Conservation (phyloP, 768 basidiomycete species). For the Termitomyces sp. region DNA sequence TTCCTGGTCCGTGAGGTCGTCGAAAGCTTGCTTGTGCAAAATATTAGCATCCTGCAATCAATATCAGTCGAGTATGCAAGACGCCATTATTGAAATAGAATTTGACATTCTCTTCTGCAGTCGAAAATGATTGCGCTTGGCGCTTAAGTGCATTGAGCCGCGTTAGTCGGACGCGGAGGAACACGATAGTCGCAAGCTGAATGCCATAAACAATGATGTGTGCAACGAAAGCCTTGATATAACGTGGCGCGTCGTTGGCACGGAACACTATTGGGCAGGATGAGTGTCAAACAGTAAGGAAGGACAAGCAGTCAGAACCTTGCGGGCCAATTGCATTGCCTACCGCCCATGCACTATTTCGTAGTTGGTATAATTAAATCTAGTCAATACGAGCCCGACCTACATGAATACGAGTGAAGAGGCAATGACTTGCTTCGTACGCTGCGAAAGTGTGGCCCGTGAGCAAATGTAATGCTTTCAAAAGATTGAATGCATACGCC, state of each 20-base stretch:
- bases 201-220: conserved; percentile 44
- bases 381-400: conserved; percentile 2
- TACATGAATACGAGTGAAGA: conserved; percentile 44
- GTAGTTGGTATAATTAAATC: neutral
- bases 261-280: conserved; percentile 31
- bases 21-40: conserved; percentile 37
- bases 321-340: conserved; percentile 46
- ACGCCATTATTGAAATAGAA: neutral
- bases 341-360: conserved; percentile 38
- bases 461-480: neutral
- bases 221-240: conserved; percentile 39
- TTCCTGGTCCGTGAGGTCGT: conserved; percentile 43
- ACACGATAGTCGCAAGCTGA: conserved; percentile 30
- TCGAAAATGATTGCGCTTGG: conserved; percentile 20
- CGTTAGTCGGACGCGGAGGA: conserved; percentile 37
- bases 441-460: conserved; percentile 13
- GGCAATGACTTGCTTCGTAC: conserved; percentile 45
- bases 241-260: conserved; percentile 38
- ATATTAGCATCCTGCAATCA: conserved; percentile 23
- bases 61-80: neutral
- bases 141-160: conserved; percentile 35
- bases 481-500: conserved; percentile 24
- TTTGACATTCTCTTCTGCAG: neutral
- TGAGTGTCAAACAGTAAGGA: neutral
- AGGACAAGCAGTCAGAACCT: conserved; percentile 16